phyloP scores from a whole-genome alignment of 768 basidiomycete genomes.

The Epithele typhae region DNA sequence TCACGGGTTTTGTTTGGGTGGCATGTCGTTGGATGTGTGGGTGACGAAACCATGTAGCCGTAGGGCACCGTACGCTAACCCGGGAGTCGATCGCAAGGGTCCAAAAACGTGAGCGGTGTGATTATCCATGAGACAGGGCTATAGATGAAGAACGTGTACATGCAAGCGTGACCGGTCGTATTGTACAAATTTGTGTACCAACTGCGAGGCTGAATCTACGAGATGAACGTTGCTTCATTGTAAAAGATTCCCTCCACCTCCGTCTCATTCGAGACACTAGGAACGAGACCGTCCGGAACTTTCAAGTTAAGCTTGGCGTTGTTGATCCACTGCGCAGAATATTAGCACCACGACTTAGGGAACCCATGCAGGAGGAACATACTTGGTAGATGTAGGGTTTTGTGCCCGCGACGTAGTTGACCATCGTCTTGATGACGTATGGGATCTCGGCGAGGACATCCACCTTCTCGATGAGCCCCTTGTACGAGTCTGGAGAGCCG shows the following conservation, averaged over 20 bases:
- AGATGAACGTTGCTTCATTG: conserved; percentile 91
- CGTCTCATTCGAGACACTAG: conserved; percentile 34
- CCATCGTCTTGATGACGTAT: conserved; percentile 83
- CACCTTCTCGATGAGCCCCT: conserved; percentile 86
- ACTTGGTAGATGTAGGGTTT: conserved; percentile 96
- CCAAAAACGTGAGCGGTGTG: too few species aligned
- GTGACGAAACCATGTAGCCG: too few species aligned
- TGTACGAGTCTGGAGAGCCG: conserved; percentile 51
- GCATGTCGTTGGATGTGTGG: too few species aligned
- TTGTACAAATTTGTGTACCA: too few species aligned
- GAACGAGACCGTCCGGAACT: conserved; percentile 36
- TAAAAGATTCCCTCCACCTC: conserved; percentile 70
- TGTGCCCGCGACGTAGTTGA: conserved; percentile 89
- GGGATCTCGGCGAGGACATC: conserved; percentile 96
- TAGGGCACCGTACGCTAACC: too few species aligned
- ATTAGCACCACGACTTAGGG: background rate
- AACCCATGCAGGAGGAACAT: conserved; percentile 20
- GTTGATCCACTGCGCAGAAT: conserved; percentile 48
- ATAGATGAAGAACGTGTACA: too few species aligned
- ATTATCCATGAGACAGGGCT: too few species aligned
- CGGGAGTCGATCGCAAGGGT: too few species aligned
- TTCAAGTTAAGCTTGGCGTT: conserved; percentile 42
- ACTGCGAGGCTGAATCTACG: too few species aligned
- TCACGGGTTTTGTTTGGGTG: too few species aligned
- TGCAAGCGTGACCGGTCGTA: too few species aligned